Evolutionary conservation across 768 basidiomycete genomes (phyloP), one percentile per base, ranked within the genome.

Genomic region (Tremella fuciformis): DNA sequence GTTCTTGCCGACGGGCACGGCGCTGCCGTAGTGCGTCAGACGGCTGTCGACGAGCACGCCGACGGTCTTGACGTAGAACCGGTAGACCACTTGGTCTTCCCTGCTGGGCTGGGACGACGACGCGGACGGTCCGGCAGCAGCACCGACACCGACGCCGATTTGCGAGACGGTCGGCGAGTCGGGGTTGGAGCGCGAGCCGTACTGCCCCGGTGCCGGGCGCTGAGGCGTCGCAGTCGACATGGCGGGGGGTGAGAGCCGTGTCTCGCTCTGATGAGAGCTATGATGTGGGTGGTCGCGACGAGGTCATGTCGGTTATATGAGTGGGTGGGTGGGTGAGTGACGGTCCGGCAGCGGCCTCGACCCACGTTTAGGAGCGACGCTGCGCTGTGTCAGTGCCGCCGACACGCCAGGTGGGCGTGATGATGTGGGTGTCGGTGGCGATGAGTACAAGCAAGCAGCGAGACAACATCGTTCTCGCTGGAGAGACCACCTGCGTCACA

Each of bases 51-150:
- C 66, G 8, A 76, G 56, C 7, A 76, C 65, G 1, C 54, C 67
- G 7, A 76, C 70, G 4, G 73, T 73, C 63, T 76, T 76, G 29
- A 76, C 53, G 58, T 76, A 76, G 18, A 68, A 67, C 13, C 71
- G 62, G 55, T 76, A 60, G 1, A 76, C 59, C 4, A 76, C 66
- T 58, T 73, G 73, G 61, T 76, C 75, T 2, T 58, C 48, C 22
- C 65, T 53, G 38, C 55, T 67, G 16, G 60, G 55, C 8, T 48
- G 51, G 8, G 68, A 64, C 13, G 64, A 62, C 40, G 65, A 63
- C 22, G 64, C 58, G 26, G 51, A 56, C 34, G 50, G 39, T 11
- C 18, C 39, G 18, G 39, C 11, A 11, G 39, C 11, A 41, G 39
- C 13, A 11, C 13, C 39, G 18, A 41, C 13, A 11, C 39, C 39